These are phyloP conservation scores for Leccinum fibrillosum DNA, from an alignment of 768 basidiomycete species.

Conservation along the genomic window DNA sequence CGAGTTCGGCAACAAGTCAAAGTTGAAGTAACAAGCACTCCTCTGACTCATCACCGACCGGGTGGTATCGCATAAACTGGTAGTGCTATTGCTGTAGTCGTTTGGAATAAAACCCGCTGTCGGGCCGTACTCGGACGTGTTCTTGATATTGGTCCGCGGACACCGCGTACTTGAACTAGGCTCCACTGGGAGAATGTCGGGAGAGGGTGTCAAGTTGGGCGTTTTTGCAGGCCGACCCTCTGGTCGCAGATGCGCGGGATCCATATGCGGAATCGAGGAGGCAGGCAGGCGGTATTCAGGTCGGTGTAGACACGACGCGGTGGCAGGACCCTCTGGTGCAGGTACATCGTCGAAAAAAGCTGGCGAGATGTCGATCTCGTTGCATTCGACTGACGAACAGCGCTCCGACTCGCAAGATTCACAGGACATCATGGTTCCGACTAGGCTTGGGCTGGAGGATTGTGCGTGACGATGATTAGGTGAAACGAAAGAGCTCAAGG, in stretches of 20 bases:
- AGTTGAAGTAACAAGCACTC: constrained; percentile 25
- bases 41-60: constrained; percentile 14
- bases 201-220: not conserved
- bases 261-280: constrained; percentile 17
- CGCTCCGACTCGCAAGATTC: constrained; percentile 18
- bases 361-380: constrained; percentile 39
- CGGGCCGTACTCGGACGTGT: constrained; percentile 19
- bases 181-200: not conserved
- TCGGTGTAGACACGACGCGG: constrained; percentile 34
- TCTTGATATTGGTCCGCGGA: not conserved
- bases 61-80: constrained; percentile 6
- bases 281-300: constrained; percentile 25
- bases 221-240: not conserved
- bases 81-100: constrained; percentile 7
- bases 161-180: constrained; percentile 1
- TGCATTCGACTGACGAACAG: constrained; percentile 11
- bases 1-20: constrained; percentile 23
- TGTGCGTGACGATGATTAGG: constrained; percentile 1
- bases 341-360: constrained; percentile 44
- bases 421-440: constrained; percentile 5
- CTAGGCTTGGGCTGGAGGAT: constrained; percentile 5
- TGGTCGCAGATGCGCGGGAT: constrained; percentile 16
- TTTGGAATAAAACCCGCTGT: constrained; percentile 29
- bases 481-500: not conserved
- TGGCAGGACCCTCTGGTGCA: constrained; percentile 44